Evolutionary conservation across 1,284 basidiomycete genomes (phyloP), one percentile per base, ranked within the genome.

Genomic region (Leccinum pseudoinsigne): DNA sequence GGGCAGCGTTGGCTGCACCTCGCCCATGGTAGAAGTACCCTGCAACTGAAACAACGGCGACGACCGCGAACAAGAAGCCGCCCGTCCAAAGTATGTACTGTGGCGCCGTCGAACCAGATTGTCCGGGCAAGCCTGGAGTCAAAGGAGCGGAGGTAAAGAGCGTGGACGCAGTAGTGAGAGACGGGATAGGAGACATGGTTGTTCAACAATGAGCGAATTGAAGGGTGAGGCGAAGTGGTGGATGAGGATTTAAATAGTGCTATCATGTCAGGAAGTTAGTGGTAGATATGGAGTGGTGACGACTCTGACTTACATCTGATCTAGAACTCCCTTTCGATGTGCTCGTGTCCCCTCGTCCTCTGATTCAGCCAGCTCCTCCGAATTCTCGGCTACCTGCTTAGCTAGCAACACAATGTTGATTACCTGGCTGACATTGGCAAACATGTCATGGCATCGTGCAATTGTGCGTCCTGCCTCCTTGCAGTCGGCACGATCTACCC

Each of bases 151-250:
- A 6, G 0, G 64, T 1, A 28, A 62, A 63, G 53, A 60, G 23
- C 16, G 54, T 14, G 23, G 64, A 51, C 26, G 62, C 47, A 65
- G 66, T 58, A 64, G 23, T 23, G 57, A 65, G 57, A 65, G 69
- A 57, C 0, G 68, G 66, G 4, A 71, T 62, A 2, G 71, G 72
- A 42, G 70, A 68, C 70, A 71, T 72, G 63, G 53, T 58, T 1
- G 36, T 62, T 70, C 53, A 51, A 65, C 56, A 21, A 55, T 3
- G 63, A 59, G n/a, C 5, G 59, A 38, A 50, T 57, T 70, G 60
- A 28, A 16, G 42, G 14, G n/a, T 47, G 11, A 47, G 45, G 18
- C 16, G 45, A 16, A 42, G n/a, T 6, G 28, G 42, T 38, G 31
- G 26, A 42, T 1, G 31, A 28, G 36, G 18, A 16, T 61, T 60